Evolutionary conservation across 2,329 filamentous ascomycete species (phyloP), one percentile per base, ranked within the genome.

Genomic region (Ceratocystis ficicola): DNA sequence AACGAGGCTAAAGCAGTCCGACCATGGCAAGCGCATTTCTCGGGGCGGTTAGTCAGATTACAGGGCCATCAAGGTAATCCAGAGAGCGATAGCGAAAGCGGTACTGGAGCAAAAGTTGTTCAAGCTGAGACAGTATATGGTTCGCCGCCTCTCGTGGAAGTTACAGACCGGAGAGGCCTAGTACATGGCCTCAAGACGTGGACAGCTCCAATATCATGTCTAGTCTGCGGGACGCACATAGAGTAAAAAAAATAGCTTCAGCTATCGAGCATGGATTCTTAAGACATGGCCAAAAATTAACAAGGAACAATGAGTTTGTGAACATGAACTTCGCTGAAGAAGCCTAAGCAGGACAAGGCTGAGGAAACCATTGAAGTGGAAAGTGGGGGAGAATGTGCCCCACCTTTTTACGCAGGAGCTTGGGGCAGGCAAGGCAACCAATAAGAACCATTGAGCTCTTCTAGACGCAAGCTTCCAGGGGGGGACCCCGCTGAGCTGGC

Each of bases 11-110:
- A 57, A 72, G n/a, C 44, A 73, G 74, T 36, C 69, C 80, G 77
- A 70, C 79, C 80, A 1, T 84, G 82, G 70, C 73, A 78, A 50
- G 80, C 79, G 0, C 72, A 81, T 4, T 84, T 84, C 66, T 75
- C 81, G 62, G 82, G 79, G 2, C 74, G 72, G 1, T 74, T 84
- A 28, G 75, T 76, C 12, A 64, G 55, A 25, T n/a, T 20, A 2
- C 44, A 64, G 12, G 22, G 8, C 48, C 17, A 22, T 20, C 48
- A 22, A 10, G n/a, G 4, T 6, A 25, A 22, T 10, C 20, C 28
- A 30, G 28, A 44, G 22, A 32, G 50, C 36, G 12, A 41, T 41
- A 41, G 36, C 12, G 36, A 10, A 36, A 36, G 36, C 12, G 36
- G 10, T 10, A 12, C 36, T 36, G 36, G 10, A 41, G 48, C 10